Percentiles rank a stretch among this genome's conserved stretches.
These are phyloP conservation scores for Trametes meyenii DNA, from an alignment of 768 basidiomycete species.

Conservation along the genomic window DNA sequence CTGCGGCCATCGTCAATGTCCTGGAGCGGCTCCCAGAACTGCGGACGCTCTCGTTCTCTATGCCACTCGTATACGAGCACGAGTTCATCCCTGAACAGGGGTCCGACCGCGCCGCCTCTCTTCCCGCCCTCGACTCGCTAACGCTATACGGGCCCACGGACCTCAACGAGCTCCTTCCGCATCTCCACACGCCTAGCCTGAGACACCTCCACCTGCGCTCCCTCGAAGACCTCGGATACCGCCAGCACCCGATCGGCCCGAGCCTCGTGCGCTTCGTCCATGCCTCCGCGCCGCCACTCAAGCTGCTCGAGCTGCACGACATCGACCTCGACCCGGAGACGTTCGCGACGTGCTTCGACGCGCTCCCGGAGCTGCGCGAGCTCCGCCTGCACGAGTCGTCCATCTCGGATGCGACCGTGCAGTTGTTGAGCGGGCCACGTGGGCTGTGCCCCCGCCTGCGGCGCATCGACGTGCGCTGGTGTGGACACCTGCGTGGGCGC, in stretches of 20 bases:
- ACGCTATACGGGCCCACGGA: slow-evolving; percentile 36
- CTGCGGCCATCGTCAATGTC: slow-evolving; percentile 27
- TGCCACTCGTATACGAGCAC: slow-evolving; percentile 36
- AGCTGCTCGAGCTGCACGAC: slow-evolving; percentile 52
- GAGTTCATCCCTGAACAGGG: slow-evolving; percentile 26
- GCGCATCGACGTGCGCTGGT: slow-evolving; percentile 61
- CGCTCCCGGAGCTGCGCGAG: slow-evolving; percentile 46
- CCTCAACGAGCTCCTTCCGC: slow-evolving; percentile 34
- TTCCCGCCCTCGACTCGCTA: slow-evolving; percentile 36
- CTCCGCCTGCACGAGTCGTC: slow-evolving; percentile 62
- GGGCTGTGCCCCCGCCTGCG: slow-evolving; percentile 50
- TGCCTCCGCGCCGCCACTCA: slow-evolving; percentile 38
- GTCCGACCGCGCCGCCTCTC: slow-evolving; percentile 22
- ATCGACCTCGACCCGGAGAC: slow-evolving; percentile 44
- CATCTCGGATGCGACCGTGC: slow-evolving; percentile 50
- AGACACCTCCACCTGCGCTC: slow-evolving; percentile 45
- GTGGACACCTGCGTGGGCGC: slow-evolving; percentile 52
- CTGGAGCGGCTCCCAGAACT: slow-evolving; percentile 46
- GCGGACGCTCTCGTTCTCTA: slow-evolving; percentile 43
- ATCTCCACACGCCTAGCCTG: slow-evolving; percentile 41
- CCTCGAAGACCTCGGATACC: slow-evolving; percentile 36
- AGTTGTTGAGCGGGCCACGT: slow-evolving; percentile 39
- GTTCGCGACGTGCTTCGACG: slow-evolving; percentile 40
- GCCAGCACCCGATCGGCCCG: slow-evolving; percentile 38
- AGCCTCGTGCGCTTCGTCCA: slow-evolving; percentile 37